These are phyloP conservation scores for Vaccinium darrowii DNA, from an alignment of 148 eudicot species.

Conservation along the genomic window DNA sequence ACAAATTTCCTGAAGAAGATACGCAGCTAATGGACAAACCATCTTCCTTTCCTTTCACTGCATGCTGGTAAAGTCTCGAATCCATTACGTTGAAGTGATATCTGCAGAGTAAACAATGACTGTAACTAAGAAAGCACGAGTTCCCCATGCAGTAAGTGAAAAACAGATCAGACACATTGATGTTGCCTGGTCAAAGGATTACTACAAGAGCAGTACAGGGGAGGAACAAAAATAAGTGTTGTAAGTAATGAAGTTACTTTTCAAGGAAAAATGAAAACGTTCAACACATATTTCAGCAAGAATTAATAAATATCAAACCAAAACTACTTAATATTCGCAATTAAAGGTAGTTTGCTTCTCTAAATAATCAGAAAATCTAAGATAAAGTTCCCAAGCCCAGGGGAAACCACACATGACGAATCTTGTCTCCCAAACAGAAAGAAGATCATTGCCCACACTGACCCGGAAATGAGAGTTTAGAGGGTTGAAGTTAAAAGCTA, in stretches of 20 bases:
- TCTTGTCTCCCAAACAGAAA: conserved; percentile 4
- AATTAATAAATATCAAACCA: neutral
- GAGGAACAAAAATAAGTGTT: neutral
- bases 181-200: neutral
- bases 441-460: neutral
- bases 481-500: neutral
- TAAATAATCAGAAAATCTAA: neutral
- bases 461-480: neutral
- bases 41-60: conserved; percentile 47
- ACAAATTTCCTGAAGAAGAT: conserved; percentile 41
- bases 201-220: neutral
- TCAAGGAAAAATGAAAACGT: neutral
- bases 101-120: conserved; percentile 23
- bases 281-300: neutral
- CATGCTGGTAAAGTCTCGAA: conserved; percentile 41
- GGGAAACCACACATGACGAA: neutral
- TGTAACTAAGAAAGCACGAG: neutral
- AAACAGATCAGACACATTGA: neutral
- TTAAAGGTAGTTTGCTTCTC: neutral
- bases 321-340: neutral
- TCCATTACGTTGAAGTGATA: conserved; percentile 52
- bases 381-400: neutral
- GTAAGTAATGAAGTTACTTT: neutral
- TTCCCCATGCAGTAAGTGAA: neutral
- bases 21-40: conserved; percentile 44